Evolutionary conservation across 1,284 basidiomycete genomes (phyloP).

Genomic region (Puccinia hordei): DNA sequence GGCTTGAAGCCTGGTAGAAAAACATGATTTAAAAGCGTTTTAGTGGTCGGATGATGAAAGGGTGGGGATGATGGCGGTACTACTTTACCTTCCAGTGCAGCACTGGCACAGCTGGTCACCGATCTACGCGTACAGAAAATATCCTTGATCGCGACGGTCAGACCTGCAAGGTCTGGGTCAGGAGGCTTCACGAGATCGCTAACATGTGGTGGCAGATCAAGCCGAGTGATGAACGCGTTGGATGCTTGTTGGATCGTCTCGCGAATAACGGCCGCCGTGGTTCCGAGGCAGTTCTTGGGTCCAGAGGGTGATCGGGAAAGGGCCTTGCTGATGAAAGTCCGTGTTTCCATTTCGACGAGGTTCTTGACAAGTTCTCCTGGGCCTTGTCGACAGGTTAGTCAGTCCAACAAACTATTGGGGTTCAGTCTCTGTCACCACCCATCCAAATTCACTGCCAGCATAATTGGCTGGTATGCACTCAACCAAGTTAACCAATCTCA

Average conservation of each 20-base stretch:
- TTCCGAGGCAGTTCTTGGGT: background rate
- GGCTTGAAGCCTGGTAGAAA: slow-evolving; percentile 68
- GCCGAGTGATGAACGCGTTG: slow-evolving; percentile 19
- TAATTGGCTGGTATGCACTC: too few relatives aligned
- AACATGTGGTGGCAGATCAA: background rate
- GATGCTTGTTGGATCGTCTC: background rate
- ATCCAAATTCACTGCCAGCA: too few relatives aligned
- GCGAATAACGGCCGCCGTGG: background rate
- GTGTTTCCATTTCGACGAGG: too few relatives aligned
- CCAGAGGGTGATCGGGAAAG: too few relatives aligned
- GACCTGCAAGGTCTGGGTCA: background rate
- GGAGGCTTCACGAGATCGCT: background rate
- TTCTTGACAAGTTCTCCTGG: too few relatives aligned
- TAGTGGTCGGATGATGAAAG: background rate
- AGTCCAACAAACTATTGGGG: too few relatives aligned
- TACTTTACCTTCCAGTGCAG: background rate
- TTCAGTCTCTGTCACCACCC: too few relatives aligned
- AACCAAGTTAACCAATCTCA: too few relatives aligned
- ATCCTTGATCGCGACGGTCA: slow-evolving; percentile 34
- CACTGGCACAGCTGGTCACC: slow-evolving; percentile 18
- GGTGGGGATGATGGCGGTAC: background rate
- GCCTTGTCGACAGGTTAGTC: too few relatives aligned
- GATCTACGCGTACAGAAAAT: slow-evolving; percentile 25
- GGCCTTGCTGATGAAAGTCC: too few relatives aligned
- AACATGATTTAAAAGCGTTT: background rate